A percentile compares a stretch with the other conserved stretches of the same genome.
These are phyloP conservation scores for maize (Zea mays) DNA, from an alignment of 176 grass and related monocot genomes.

Conservation along the genomic window DNA sequence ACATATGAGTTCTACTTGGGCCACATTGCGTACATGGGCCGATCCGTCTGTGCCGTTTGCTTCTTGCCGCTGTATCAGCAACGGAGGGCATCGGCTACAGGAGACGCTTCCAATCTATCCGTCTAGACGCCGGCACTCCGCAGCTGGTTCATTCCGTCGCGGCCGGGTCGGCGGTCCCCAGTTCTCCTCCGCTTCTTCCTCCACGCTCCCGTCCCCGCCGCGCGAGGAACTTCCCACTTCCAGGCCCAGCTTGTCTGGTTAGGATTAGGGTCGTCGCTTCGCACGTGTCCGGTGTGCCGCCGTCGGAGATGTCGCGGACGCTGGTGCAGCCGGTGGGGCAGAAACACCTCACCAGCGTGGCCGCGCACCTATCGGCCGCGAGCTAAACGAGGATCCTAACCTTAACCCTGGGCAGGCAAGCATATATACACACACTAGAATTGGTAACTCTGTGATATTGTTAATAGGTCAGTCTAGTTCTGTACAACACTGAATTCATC, in stretches of 20 bases:
- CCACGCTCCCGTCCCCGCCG: background rate
- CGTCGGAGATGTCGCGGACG: slow-evolving; percentile 46
- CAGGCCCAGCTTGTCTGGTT: background rate
- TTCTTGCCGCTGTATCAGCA: no score
- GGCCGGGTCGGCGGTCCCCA: no score
- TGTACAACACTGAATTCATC: background rate
- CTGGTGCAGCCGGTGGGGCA: slow-evolving; percentile 86
- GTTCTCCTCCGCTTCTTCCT: background rate
- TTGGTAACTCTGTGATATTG: background rate
- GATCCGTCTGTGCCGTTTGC: no score
- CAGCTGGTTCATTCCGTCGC: background rate
- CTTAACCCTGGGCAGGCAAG: no score
- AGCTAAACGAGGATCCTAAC: no score
- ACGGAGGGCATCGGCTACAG: no score
- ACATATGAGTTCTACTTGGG: no score
- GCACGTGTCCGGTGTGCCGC: background rate
- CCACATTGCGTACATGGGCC: no score
- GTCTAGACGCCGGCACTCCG: background rate
- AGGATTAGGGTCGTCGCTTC: slow-evolving; percentile 1
- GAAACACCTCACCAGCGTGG: slow-evolving; percentile 79
- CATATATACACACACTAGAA: no score
- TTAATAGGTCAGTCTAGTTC: no score
- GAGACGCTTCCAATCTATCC: background rate
- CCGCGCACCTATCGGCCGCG: slow-evolving; percentile 12
- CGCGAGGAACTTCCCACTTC: no score